Conservation (phyloP, 2,329 filamentous ascomycete species). For the Pestalotiopsis sp. region DNA sequence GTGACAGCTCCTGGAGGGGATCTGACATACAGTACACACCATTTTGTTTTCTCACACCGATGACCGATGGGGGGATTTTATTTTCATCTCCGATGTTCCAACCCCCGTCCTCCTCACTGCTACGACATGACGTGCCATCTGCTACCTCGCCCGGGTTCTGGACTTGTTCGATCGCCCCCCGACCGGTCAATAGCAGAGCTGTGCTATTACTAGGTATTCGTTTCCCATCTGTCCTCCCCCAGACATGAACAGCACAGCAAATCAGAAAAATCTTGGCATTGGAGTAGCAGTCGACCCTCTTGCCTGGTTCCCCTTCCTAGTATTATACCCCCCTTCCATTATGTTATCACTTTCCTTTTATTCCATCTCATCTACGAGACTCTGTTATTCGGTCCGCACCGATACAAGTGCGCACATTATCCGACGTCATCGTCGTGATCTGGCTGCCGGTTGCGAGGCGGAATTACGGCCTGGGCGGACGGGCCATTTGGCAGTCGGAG, state of each 20-base stretch:
- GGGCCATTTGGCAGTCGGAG: conserved; percentile 7
- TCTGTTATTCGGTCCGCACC: not conserved
- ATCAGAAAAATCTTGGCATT: not conserved
- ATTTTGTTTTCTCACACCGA: not conserved
- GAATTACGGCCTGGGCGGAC: not conserved
- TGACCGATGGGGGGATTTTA: not conserved
- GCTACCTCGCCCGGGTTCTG: not conserved
- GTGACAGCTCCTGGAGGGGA: no score
- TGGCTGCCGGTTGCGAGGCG: not conserved
- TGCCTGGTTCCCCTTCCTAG: not conserved
- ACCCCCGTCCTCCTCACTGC: not conserved
- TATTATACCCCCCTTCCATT: not conserved
- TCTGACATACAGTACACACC: not conserved
- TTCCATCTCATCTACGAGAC: not conserved
- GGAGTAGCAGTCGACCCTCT: not conserved
- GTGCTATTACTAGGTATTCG: not conserved
- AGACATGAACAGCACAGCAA: not conserved
- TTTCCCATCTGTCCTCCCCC: not conserved
- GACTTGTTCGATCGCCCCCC: not conserved
- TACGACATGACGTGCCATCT: not conserved
- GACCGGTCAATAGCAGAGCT: not conserved
- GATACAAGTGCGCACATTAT: not conserved
- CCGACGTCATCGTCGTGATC: not conserved
- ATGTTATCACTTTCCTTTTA: not conserved
- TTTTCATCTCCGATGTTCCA: not conserved